A percentile compares a stretch with the other conserved stretches of the same genome.
phyloP scores from a whole-genome alignment of 176 grass and related monocot species.

The Zoysia japonica region DNA sequence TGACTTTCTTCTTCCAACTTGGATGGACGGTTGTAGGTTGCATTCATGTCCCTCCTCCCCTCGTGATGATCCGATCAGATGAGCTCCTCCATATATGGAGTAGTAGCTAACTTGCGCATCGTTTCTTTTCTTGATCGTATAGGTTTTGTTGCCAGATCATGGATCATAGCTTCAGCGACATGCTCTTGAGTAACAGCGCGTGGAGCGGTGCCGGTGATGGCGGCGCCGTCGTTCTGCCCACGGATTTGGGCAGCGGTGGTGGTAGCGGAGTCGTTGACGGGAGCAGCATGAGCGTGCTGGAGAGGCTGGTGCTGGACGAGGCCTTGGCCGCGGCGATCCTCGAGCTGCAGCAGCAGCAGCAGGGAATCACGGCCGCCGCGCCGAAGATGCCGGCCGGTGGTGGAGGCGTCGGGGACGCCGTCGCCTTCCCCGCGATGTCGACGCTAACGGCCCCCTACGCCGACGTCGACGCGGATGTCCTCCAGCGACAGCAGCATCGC shows the following conservation, averaged over 20 bases:
- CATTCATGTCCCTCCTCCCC: not conserved
- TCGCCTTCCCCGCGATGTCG: slow-evolving; percentile 35
- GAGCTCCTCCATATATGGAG: not conserved
- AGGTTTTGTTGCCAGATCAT: slow-evolving; percentile 23
- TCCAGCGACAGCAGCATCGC: slow-evolving; percentile 53
- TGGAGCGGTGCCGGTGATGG: slow-evolving; percentile 12
- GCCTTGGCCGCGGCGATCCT: slow-evolving; percentile 61
- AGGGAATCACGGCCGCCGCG: slow-evolving; percentile 28
- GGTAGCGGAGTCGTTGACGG: not conserved
- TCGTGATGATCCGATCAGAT: slow-evolving; percentile 1
- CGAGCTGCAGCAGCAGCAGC: slow-evolving; percentile 42
- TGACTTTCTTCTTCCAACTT: not conserved
- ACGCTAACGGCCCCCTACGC: slow-evolving; percentile 34
- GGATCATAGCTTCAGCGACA: slow-evolving; percentile 58
- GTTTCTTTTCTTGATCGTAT: not conserved
- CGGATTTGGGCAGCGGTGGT: too few species aligned
- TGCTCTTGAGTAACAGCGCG: slow-evolving; percentile 47
- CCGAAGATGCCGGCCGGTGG: not conserved
- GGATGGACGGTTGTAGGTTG: not conserved
- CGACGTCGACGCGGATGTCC: slow-evolving; percentile 44
- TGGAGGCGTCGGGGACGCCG: not conserved
- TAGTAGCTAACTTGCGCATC: not conserved
- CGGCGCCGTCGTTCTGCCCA: not conserved
- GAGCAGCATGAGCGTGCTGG: slow-evolving; percentile 44
- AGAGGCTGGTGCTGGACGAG: slow-evolving; percentile 58